A percentile compares a stretch with the other conserved stretches of the same genome.
phyloP scores from a whole-genome alignment of 176 grass and related monocot species.

The Oryza officinalis region DNA sequence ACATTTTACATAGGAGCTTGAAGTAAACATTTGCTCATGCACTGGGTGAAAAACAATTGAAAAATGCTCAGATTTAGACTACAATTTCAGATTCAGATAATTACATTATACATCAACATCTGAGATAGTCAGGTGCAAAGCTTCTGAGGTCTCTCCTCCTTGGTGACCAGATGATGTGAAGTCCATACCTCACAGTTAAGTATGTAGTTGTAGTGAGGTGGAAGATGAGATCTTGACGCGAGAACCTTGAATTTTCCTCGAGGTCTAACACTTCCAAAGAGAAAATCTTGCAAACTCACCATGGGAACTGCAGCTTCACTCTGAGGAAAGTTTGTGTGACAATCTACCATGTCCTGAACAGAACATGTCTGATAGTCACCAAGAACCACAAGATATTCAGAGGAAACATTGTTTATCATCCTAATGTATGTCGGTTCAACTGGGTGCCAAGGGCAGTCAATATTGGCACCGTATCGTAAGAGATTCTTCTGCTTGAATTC shows the following conservation, averaged over 20 bases:
- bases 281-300: not conserved
- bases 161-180: not conserved
- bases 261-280: not conserved
- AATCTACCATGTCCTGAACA: not conserved
- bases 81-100: not conserved
- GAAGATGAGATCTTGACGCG: slow-evolving; percentile 10
- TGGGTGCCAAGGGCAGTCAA: not conserved
- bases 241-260: slow-evolving; percentile 23
- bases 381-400: not conserved
- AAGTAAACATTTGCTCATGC: too few species aligned
- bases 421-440: not conserved
- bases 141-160: not conserved
- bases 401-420: not conserved
- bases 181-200: not conserved
- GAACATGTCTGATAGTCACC: not conserved
- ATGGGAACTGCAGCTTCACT: not conserved
- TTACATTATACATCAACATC: not conserved
- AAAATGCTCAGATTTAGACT: not conserved
- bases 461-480: not conserved
- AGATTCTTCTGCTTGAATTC: not conserved
- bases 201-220: slow-evolving; percentile 21
- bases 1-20: too few species aligned
- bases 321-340: not conserved
- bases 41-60: too few species aligned
- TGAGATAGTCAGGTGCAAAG: not conserved